phyloP scores from a whole-genome alignment of 2,329 filamentous ascomycete genomes.

The Aulographum hederae region DNA sequence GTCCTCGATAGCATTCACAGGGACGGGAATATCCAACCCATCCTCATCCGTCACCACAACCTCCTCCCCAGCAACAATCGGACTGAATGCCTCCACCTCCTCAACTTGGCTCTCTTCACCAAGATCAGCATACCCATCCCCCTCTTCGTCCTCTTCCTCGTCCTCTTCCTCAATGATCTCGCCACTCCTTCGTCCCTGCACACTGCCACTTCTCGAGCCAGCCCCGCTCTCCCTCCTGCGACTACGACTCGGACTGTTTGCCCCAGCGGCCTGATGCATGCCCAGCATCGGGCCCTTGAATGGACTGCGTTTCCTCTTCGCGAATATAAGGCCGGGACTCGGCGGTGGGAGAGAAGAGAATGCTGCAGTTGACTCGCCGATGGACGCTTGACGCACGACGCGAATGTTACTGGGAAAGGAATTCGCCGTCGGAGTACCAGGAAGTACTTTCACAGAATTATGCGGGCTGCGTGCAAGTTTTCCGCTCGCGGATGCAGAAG shows the following conservation, averaged over 20 bases:
- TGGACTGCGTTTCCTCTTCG: conserved; percentile 60
- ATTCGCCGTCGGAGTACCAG: conserved; percentile 60
- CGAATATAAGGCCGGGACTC: conserved; percentile 51
- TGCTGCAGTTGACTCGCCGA: conserved; percentile 20
- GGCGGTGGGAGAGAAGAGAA: conserved; percentile 38
- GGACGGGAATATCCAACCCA: no score
- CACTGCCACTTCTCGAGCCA: conserved; percentile 31
- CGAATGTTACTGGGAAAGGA: conserved; percentile 75
- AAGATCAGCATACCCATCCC: conserved; percentile 5
- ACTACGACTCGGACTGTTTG: conserved; percentile 8
- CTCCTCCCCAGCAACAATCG: conserved; percentile 21
- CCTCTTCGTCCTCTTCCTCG: conserved; percentile 16
- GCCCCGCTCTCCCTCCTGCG: conserved; percentile 13
- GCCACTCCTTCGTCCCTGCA: conserved; percentile 48
- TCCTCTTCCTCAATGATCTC: conserved; percentile 47
- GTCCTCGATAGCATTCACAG: no score
- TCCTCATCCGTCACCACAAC: conserved; percentile 11
- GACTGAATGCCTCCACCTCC: conserved; percentile 41
- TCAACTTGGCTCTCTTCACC: conserved; percentile 45
- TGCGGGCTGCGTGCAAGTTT: conserved; percentile 56
- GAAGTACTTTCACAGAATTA: conserved; percentile 76
- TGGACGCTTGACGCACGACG: conserved; percentile 46
- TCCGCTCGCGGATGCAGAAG: conserved; percentile 26
- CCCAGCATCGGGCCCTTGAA: conserved; percentile 62
- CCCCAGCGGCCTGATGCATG: conserved; percentile 10